These are phyloP conservation scores for Carpediemonas membranifera DNA, from an alignment of 78 protist species.

Conservation along the genomic window DNA sequence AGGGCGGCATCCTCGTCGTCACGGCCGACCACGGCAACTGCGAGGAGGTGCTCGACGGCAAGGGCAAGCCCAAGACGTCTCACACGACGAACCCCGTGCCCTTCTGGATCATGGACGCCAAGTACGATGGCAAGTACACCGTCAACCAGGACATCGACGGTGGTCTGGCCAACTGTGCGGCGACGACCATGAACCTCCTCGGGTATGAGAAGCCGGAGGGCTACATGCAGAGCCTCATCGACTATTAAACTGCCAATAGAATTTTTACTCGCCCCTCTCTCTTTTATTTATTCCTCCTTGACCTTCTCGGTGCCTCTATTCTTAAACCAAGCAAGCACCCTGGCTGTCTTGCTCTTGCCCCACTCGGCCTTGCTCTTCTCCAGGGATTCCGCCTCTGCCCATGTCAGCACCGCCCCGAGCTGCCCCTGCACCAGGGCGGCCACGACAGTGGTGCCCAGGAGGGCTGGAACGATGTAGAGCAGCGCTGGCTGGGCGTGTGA, in stretches of 20 bases:
- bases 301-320: too few species aligned
- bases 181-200: conserved; percentile 32
- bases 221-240: too few species aligned
- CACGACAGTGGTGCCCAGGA: not conserved
- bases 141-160: not conserved
- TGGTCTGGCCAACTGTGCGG: conserved; percentile 39
- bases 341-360: too few species aligned
- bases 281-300: too few species aligned
- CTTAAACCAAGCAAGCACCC: too few species aligned
- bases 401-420: not conserved
- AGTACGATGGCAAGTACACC: not conserved
- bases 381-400: too few species aligned
- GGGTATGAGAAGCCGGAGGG: conserved; percentile 22
- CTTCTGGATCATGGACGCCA: not conserved
- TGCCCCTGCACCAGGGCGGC: conserved; percentile 19
- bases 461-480: conserved; percentile 65
- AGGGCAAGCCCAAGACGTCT: conserved; percentile 11
- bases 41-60: conserved; percentile 39
- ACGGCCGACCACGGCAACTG: conserved; percentile 60
- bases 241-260: too few species aligned
- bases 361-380: too few species aligned
- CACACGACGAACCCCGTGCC: conserved; percentile 35
- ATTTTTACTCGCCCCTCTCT: too few species aligned
- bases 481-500: conserved; percentile 84
- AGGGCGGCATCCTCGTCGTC: conserved; percentile 22